Evolutionary conservation across 768 basidiomycete genomes (phyloP), one percentile per base, ranked within the genome.

Genomic region (Lentinula raphanica): DNA sequence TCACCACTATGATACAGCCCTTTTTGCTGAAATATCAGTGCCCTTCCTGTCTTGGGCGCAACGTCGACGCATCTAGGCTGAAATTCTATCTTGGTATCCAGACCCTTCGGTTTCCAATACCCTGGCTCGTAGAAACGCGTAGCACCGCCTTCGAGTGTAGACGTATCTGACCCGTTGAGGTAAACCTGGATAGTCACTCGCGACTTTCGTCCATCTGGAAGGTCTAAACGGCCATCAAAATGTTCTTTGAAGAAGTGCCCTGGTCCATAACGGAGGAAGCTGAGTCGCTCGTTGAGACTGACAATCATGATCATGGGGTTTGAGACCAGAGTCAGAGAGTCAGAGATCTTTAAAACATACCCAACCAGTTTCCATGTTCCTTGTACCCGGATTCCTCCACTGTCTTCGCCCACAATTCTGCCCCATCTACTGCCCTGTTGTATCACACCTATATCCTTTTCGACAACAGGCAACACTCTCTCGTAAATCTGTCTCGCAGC

Each of bases 171-270:
- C 13, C 72, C 74, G 42, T 75, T 77, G 13, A 79, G 69, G 59
- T 79, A 79, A 15, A 78, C 45, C 45, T 77, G 76, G 29, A 78
- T 58, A 0, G 77, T 79, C n/a, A 75, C 73, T 61, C 74, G 74
- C 2, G 75, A 73, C 55, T 75, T 69, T 8, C 55, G 54, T 8
- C 72, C 74, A 46, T 76, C 74, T 0, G 72, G 72, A 6, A 75
- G 68, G 5, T 71, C 62, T 6, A 64, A 64, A 2, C 73, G 63
- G 1, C 76, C 76, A 50, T 77, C 76, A 51, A 74, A 72, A 59
- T 76, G 74, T 21, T 59, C 62, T 36, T 64, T 66, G 66, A 78
- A 76, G 59, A 72, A 76, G 56, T 79, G 71, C 1, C 76, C 75
- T 1, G 75, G 71, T 2, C 74, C 76, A 58, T 77, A 79, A 32